Evolutionary conservation across 192 early-diverging fungal species (phyloP), one percentile per base, ranked within the genome.

Genomic region (Ambispora gerdemannii): DNA sequence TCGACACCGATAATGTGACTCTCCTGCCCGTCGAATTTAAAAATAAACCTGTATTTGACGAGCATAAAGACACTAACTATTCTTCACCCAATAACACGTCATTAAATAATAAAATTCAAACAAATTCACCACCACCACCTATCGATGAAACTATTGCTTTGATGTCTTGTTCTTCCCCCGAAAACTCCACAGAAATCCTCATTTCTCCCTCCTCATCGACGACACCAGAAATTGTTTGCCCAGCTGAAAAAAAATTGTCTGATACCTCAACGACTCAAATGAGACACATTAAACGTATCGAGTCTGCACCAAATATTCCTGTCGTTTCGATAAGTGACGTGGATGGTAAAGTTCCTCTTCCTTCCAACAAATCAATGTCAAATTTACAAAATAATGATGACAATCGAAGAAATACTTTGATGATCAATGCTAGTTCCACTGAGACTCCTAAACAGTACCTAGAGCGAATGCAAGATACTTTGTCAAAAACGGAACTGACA

Each of bases 401-500:
- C 34, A 67, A 34, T 53, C 47, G 32, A 20, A 33, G 28, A 6
- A 25, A 35, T 33, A 15, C 11, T 19, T 15, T n/a, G 20, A 30
- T 50, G 13, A 38, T 47, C 43, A 65, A 50, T 25, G 31, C 47
- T 17, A 19, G 60, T 10, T 73, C 74, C 72, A 76, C 62, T 50
- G 81, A 76, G 63, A 75, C 53, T n/a, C 81, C 74, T 33, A 70
- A 72, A 50, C 72, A 78, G 36, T 78, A 73, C 36, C 63, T 82
- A n/a, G 81, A 78, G 31, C 67, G 79, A 50, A 49, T 82, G 56
- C 74, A 78, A 34, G 69, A 80, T 50, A 82, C 81, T 34, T 74
- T 80, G 0, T 78, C 78, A 53, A 82, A 82, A 66, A 77, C 77
- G 8, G 78, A 84, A 34, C 77, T 88, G 15, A 84, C 85, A 0